These are phyloP conservation scores for Nakaseomyces delphensis DNA, from an alignment of 1,139 yeast genomes.

Conservation along the genomic window DNA sequence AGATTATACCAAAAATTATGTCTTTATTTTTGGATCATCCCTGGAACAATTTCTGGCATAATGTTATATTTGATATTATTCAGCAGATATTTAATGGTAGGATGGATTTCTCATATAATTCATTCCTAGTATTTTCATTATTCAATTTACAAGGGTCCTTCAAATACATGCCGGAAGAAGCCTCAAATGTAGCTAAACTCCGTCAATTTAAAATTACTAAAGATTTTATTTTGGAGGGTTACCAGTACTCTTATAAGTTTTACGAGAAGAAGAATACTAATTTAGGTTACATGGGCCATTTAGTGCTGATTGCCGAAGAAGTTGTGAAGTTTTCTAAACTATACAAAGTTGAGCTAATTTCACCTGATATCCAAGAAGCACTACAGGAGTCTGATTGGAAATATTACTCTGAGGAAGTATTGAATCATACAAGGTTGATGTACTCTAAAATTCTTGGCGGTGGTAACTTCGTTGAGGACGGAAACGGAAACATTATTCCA, in stretches of 20 bases:
- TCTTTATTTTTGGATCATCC: constrained; percentile 87
- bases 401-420: constrained; percentile 71
- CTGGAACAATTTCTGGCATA: constrained; percentile 96
- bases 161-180: constrained; percentile 16
- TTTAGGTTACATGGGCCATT: constrained; percentile 94
- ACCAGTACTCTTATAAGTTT: constrained; percentile 62
- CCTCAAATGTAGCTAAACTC: constrained; percentile 1
- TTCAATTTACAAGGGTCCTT: constrained; percentile 25
- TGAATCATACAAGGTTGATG: constrained; percentile 85
- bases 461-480: constrained; percentile 30
- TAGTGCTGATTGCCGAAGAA: constrained; percentile 92
- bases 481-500: constrained; percentile 25
- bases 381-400: constrained; percentile 59
- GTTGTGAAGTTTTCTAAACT: constrained; percentile 75
- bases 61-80: constrained; percentile 93
- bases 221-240: constrained; percentile 74
- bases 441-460: constrained; percentile 90
- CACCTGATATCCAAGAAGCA: constrained; percentile 30
- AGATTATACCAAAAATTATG: constrained; percentile 67
- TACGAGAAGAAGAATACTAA: constrained; percentile 59
- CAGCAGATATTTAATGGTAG: constrained; percentile 95
- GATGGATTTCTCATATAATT: constrained; percentile 86
- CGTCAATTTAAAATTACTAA: constrained; percentile 64
- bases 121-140: constrained; percentile 48
- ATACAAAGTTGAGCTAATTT: constrained; percentile 32